A percentile compares a stretch with the other conserved stretches of the same genome.
Conservation (phyloP, 495 filamentous ascomycete species). For the Aspergillus coremiiformis region DNA sequence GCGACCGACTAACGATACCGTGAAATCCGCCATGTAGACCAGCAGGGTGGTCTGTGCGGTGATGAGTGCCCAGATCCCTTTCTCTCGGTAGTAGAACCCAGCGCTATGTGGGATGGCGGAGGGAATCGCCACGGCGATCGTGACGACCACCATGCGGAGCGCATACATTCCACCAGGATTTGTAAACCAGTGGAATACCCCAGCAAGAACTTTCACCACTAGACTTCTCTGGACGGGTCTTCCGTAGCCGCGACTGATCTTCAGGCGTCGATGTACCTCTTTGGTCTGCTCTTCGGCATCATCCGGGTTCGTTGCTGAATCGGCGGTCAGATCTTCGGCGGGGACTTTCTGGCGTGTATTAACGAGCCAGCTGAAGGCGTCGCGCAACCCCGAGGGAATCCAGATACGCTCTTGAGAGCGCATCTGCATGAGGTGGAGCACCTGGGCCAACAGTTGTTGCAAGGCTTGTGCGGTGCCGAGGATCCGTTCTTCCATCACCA, state of each 20-base stretch:
- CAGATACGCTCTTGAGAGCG: constrained; percentile 8
- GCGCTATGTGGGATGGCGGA: constrained; percentile 28
- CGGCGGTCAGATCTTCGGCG: not conserved
- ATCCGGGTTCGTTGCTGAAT: constrained; percentile 5
- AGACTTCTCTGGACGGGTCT: not conserved
- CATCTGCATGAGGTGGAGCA: not conserved
- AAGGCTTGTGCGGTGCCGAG: constrained; percentile 4
- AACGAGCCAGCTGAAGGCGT: constrained; percentile 9
- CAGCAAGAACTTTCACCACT: not conserved
- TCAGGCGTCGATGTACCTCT: constrained; percentile 11
- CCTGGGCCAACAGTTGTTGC: constrained; percentile 3
- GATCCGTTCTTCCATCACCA: constrained; percentile 19
- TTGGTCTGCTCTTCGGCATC: not conserved
- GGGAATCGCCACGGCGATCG: constrained; percentile 31
- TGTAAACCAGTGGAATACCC: constrained; percentile 12
- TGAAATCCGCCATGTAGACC: constrained; percentile 38
- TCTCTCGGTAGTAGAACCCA: constrained; percentile 37
- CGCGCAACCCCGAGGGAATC: constrained; percentile 8
- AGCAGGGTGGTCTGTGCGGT: constrained; percentile 36
- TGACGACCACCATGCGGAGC: constrained; percentile 27
- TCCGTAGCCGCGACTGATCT: constrained; percentile 10
- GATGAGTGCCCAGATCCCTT: constrained; percentile 38
- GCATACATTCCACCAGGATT: constrained; percentile 11
- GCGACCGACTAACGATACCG: constrained; percentile 26
- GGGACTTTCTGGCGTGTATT: not conserved